Evolutionary conservation across 805 yeast species (phyloP), one percentile per base, ranked within the genome.

Genomic region (Candida quercuum): DNA sequence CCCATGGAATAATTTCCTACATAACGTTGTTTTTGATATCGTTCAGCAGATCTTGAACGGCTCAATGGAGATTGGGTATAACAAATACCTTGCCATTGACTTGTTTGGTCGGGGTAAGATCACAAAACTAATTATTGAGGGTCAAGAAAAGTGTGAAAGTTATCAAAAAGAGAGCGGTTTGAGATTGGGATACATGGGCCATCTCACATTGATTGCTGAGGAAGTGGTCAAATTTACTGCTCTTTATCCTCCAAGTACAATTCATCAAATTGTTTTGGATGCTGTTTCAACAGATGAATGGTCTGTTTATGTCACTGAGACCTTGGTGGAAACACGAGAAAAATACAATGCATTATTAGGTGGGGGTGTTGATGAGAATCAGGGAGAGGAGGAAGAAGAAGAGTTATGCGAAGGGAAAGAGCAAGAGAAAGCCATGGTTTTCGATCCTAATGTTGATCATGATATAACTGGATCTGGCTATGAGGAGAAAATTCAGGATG

Each of bases 1-100:
- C 60, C 96, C 98, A 6, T 93, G 98, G 98, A 93, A 93, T 59
- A 93, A 93, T 56, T 93, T 93, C 55, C 74, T 93, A 68, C 99
- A 93, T 61, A 93, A 91, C 54, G 99, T 93, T 40, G 96, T 93
- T 8, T 93, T 91, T 68, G 99, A 93, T 62, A 77, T 93, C 44
- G 82, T 93, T 23, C 99, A 93, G 60, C 99, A 93, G 59, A 78
- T 93, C 15, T 74, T 93, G 58, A 88, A 87, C 59, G 98, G 96
- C 1, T 74, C 81, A 30, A 74, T 81, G 70, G 91, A 86, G 46
- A 75, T 82, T 42, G 91, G 95, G 12, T 89, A 83, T 52, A 91
- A 89, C 63, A 80, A 83, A 45, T 88, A 71, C 64, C 69, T 79
- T 42, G 82, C 79, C 21, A 75, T 67, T 65, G 91, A 86, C 49